Evolutionary conservation across 2,329 filamentous ascomycete genomes (phyloP).

Genomic region (Cyphellophora attinorum): DNA sequence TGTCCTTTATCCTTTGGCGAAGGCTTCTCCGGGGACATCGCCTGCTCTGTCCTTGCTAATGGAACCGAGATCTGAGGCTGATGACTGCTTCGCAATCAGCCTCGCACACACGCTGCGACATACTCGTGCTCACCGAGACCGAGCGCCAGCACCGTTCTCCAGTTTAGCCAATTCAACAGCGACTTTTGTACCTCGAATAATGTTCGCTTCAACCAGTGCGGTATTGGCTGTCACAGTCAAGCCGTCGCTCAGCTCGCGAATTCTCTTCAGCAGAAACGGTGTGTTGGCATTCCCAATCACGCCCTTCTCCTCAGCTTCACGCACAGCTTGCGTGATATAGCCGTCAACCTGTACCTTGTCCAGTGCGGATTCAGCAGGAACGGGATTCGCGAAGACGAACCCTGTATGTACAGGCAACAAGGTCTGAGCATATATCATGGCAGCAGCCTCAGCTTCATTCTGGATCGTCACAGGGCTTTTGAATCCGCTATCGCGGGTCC

Average conservation of each 20-base stretch:
- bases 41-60: too few relatives aligned
- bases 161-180: conserved; percentile 53
- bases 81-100: too few relatives aligned
- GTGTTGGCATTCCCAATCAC: conserved; percentile 70
- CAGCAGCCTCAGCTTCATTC: conserved; percentile 72
- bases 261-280: conserved; percentile 69
- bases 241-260: conserved; percentile 66
- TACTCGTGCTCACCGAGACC: conserved; percentile 1
- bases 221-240: conserved; percentile 66
- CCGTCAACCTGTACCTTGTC: conserved; percentile 60
- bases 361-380: conserved; percentile 61
- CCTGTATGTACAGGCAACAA: conserved; percentile 65
- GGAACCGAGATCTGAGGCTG: too few relatives aligned
- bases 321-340: conserved; percentile 59
- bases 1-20: conserved; percentile 4
- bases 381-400: conserved; percentile 80
- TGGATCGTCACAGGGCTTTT: conserved; percentile 67
- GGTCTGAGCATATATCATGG: conserved; percentile 75
- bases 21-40: too few relatives aligned
- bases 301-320: conserved; percentile 55
- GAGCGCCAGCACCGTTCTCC: conserved; percentile 25
- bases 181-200: conserved; percentile 54
- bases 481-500: conserved; percentile 75
- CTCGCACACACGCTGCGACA: too few relatives aligned
- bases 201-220: conserved; percentile 58